A percentile compares a stretch with the other conserved stretches of the same genome.
These are phyloP conservation scores for Limnanthes douglasii DNA, from an alignment of 345 rosid species.

Conservation along the genomic window DNA sequence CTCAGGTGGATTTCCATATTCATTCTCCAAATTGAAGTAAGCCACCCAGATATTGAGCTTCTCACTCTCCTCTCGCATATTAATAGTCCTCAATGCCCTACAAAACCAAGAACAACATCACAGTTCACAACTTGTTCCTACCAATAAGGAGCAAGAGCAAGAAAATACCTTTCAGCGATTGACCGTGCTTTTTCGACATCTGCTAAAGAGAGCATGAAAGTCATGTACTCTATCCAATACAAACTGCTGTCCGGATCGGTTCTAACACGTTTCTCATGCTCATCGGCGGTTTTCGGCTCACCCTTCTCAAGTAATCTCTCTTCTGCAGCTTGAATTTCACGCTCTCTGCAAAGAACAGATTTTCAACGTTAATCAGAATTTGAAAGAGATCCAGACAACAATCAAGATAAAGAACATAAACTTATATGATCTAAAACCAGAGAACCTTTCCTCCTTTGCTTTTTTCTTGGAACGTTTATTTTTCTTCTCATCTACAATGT, in stretches of 20 bases:
- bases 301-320: slow-evolving; percentile 70
- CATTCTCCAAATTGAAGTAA: slow-evolving; percentile 86
- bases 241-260: slow-evolving; percentile 93
- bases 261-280: slow-evolving; percentile 80
- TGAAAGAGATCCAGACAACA: slow-evolving; percentile 1
- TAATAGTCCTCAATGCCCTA: slow-evolving; percentile 87
- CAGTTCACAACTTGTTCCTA: background rate
- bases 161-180: slow-evolving; percentile 70
- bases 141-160: background rate
- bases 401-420: background rate
- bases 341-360: slow-evolving; percentile 40
- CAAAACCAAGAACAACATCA: slow-evolving; percentile 4
- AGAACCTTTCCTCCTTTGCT: slow-evolving; percentile 65
- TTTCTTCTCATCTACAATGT: slow-evolving; percentile 26
- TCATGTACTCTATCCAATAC: slow-evolving; percentile 89
- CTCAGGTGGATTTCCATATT: slow-evolving; percentile 92
- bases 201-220: slow-evolving; percentile 62
- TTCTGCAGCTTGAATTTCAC: slow-evolving; percentile 82
- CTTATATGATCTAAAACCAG: background rate
- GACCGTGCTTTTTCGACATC: slow-evolving; percentile 86
- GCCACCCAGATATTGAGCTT: slow-evolving; percentile 96
- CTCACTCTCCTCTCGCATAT: slow-evolving; percentile 82
- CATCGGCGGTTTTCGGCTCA: slow-evolving; percentile 72
- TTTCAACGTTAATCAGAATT: slow-evolving; percentile 5
- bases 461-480: slow-evolving; percentile 38